Conservation (phyloP, 345 rosid genomes). For the Clausena lansium region DNA sequence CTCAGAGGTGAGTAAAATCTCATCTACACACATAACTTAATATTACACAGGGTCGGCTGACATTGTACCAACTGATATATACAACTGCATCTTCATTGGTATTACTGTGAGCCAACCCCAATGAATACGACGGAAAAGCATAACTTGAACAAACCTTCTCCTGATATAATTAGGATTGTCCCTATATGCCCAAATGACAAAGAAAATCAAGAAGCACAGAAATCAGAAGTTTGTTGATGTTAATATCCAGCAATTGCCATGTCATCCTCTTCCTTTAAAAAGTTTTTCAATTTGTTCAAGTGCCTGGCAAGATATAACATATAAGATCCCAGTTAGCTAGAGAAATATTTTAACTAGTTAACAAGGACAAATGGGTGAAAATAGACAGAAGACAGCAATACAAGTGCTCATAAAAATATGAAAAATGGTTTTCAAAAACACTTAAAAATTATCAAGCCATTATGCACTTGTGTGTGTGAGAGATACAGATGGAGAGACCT, state of each 20-base stretch:
- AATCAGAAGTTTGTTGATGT: not conserved
- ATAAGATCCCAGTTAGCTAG: slow-evolving; percentile 4
- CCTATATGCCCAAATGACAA: not conserved
- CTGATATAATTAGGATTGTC: slow-evolving; percentile 4
- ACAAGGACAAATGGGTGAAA: not conserved
- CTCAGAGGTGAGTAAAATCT: not conserved
- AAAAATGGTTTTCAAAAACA: not conserved
- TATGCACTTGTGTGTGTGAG: not conserved
- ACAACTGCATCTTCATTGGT: not conserved
- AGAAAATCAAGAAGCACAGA: slow-evolving; percentile 2
- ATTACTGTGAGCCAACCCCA: not conserved
- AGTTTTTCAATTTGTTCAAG: slow-evolving; percentile 51
- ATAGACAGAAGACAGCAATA: not conserved
- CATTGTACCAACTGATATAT: not conserved
- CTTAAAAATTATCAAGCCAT: not conserved
- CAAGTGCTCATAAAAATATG: not conserved
- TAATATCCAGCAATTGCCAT: slow-evolving; percentile 22
- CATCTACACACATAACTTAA: not conserved
- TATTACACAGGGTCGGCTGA: not conserved
- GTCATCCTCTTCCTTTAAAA: slow-evolving; percentile 33
- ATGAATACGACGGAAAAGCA: not conserved
- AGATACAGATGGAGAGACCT: slow-evolving; percentile 42
- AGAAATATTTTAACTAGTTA: not conserved
- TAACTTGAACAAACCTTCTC: not conserved
- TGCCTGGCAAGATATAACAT: slow-evolving; percentile 29